A percentile compares a stretch with the other conserved stretches of the same genome.
These are phyloP conservation scores for Sugiyamaella castrensis DNA, from an alignment of 1,139 yeast genomes.

Conservation along the genomic window DNA sequence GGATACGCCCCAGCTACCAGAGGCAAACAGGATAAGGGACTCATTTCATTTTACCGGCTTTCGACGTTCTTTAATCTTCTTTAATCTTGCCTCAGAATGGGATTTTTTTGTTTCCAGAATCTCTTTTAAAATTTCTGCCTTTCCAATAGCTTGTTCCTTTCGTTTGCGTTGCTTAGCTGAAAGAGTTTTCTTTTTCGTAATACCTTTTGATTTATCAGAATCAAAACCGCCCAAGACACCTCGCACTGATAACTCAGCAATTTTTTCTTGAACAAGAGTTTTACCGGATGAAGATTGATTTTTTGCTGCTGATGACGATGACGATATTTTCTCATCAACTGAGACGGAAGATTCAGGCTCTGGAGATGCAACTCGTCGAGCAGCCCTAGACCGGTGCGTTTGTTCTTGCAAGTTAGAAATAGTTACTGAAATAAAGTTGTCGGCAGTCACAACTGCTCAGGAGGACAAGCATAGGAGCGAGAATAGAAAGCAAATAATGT, in stretches of 20 bases:
- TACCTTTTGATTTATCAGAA: constrained; percentile 17
- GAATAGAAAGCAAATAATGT: no score
- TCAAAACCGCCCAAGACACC: constrained; percentile 22
- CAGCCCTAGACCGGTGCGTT: constrained; percentile 30
- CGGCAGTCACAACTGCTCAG: no score
- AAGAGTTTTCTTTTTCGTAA: constrained; percentile 18
- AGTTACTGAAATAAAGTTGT: no score
- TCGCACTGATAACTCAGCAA: constrained; percentile 35
- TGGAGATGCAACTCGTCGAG: constrained; percentile 27
- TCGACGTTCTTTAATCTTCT: constrained; percentile 26
- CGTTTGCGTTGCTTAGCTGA: constrained; percentile 30
- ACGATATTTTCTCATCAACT: constrained; percentile 1
- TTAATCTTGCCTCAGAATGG: constrained; percentile 28
- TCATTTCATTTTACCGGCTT: constrained; percentile 19
- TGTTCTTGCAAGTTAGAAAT: constrained; percentile 7
- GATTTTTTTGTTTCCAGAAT: constrained; percentile 31
- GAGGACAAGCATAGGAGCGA: no score
- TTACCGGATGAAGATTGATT: constrained; percentile 23
- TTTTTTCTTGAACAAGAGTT: constrained; percentile 30
- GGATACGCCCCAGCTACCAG: no score
- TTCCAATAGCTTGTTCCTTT: constrained; percentile 26
- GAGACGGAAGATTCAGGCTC: constrained; percentile 16
- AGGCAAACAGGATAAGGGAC: neutral
- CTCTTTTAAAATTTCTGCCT: constrained; percentile 31
- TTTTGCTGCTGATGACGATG: neutral